These are phyloP conservation scores for Ploettnerulaceae sp. DNA, from an alignment of 2,329 filamentous ascomycete species.

Conservation along the genomic window DNA sequence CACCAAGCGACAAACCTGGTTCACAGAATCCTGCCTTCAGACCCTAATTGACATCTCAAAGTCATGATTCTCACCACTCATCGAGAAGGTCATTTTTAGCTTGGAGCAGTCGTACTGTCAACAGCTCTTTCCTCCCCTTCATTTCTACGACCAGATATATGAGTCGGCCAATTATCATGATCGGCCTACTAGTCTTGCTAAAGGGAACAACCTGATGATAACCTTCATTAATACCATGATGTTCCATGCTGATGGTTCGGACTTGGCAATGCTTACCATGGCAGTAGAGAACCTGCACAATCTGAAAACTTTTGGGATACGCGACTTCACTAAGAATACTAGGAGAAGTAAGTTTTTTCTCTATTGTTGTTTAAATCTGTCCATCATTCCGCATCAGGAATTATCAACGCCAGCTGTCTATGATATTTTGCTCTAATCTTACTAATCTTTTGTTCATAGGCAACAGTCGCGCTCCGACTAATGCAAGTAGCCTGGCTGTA, in stretches of 20 bases:
- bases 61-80: constrained; percentile 36
- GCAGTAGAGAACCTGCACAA: constrained; percentile 52
- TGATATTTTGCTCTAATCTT: no score
- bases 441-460: no score
- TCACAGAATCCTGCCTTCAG: constrained; percentile 52
- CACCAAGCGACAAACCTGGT: constrained; percentile 60
- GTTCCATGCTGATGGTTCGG: constrained; percentile 41
- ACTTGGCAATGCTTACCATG: constrained; percentile 49
- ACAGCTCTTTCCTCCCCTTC: not conserved
- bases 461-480: no score
- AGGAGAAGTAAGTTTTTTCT: constrained; percentile 45
- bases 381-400: no score
- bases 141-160: no score
- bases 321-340: constrained; percentile 53
- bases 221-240: constrained; percentile 12
- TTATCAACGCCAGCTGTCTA: no score
- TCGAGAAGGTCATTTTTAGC: constrained; percentile 47
- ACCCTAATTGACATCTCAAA: constrained; percentile 37
- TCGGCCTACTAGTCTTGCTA: not conserved
- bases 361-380: no score
- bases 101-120: constrained; percentile 33
- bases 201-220: constrained; percentile 1
- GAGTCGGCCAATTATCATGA: no score
- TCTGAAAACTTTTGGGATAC: constrained; percentile 51
- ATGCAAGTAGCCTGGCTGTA: no score